Conservation (phyloP, 1,139 yeast genomes). For the Keqinozyma sinolaborantium region DNA sequence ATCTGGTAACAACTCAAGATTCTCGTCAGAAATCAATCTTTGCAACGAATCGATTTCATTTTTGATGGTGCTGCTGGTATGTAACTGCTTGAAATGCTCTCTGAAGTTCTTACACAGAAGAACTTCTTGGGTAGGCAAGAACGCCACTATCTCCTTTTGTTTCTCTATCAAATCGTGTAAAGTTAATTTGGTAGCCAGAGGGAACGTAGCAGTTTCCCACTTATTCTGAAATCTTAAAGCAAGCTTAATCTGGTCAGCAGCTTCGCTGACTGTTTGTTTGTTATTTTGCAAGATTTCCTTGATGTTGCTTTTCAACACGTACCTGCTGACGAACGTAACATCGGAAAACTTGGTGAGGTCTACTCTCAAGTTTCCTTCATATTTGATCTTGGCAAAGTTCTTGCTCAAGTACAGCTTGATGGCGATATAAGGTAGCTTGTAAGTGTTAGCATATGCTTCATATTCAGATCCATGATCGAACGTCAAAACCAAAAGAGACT, state of each 20-base stretch:
- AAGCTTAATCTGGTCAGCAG: constrained; percentile 36
- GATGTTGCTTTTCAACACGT: constrained; percentile 38
- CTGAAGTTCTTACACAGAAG: constrained; percentile 42
- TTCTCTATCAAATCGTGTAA: constrained; percentile 50
- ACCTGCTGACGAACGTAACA: constrained; percentile 51
- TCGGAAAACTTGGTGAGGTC: constrained; percentile 44
- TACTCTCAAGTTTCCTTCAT: constrained; percentile 30
- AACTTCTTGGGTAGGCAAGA: constrained; percentile 25
- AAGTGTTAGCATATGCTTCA: constrained; percentile 20
- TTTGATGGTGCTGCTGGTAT: constrained; percentile 44
- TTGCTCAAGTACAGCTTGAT: constrained; percentile 19
- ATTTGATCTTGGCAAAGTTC: constrained; percentile 27
- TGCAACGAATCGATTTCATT: constrained; percentile 54
- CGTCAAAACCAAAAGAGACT: constrained; percentile 33
- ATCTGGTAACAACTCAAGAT: constrained; percentile 86
- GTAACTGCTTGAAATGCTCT: constrained; percentile 44
- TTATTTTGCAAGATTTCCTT: constrained; percentile 44
- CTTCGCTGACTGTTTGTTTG: constrained; percentile 35
- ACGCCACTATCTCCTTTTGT: constrained; percentile 35
- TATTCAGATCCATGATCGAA: constrained; percentile 44
- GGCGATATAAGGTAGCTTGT: constrained; percentile 55
- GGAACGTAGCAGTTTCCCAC: constrained; percentile 45
- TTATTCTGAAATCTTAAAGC: constrained; percentile 40
- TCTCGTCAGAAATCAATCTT: constrained; percentile 75
- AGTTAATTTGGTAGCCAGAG: constrained; percentile 44